phyloP scores from a whole-genome alignment of 495 filamentous ascomycete genomes.

The Neurospora sp. region DNA sequence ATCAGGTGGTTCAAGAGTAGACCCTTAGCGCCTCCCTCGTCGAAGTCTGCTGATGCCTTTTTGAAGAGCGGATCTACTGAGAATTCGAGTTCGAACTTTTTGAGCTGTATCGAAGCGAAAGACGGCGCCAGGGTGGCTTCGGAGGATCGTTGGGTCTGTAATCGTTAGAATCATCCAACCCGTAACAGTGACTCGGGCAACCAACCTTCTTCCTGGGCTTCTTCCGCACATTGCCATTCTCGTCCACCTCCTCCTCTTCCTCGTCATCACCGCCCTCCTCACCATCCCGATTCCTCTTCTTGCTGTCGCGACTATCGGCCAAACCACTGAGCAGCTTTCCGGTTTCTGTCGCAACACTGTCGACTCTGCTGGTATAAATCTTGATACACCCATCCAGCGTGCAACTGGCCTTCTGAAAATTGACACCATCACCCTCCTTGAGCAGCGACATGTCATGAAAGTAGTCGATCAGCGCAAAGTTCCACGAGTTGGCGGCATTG shows the following conservation, averaged over 20 bases:
- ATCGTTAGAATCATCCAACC: background rate
- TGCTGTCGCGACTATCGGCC: slow-evolving; percentile 80
- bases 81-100: slow-evolving; percentile 96
- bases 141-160: slow-evolving; percentile 58
- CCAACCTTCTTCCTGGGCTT: slow-evolving; percentile 60
- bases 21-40: slow-evolving; percentile 95
- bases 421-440: slow-evolving; percentile 92
- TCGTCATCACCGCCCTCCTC: slow-evolving; percentile 57
- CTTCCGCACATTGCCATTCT: slow-evolving; percentile 64
- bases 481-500: slow-evolving; percentile 98
- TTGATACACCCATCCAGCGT: slow-evolving; percentile 98
- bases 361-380: slow-evolving; percentile 96
- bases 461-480: slow-evolving; percentile 98
- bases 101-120: slow-evolving; percentile 80
- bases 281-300: slow-evolving; percentile 47
- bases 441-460: slow-evolving; percentile 98
- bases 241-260: slow-evolving; percentile 71
- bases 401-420: slow-evolving; percentile 97
- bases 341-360: slow-evolving; percentile 96
- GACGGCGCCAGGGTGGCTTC: slow-evolving; percentile 85
- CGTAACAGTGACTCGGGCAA: background rate
- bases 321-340: slow-evolving; percentile 90
- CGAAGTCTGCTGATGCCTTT: slow-evolving; percentile 95
- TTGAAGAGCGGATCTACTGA: slow-evolving; percentile 97
- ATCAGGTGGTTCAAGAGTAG: slow-evolving; percentile 88